phyloP scores from a whole-genome alignment of 768 basidiomycete species.

The Leccinum obscurum region DNA sequence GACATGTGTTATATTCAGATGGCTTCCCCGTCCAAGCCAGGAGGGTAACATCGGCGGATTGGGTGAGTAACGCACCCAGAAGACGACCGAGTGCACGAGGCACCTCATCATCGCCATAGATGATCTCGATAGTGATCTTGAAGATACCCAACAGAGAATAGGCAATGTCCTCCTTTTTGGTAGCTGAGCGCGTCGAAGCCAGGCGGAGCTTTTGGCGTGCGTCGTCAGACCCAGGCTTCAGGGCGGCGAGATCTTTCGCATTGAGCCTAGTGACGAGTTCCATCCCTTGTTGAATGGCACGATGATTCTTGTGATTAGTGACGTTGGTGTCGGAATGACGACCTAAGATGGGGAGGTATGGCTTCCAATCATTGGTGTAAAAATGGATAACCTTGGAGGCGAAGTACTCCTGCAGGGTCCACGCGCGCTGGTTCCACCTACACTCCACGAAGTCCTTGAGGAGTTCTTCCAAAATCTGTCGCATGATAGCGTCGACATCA shows the following conservation, averaged over 20 bases:
- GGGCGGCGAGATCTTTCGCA: slow-evolving; percentile 7
- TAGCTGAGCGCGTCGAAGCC: slow-evolving; percentile 24
- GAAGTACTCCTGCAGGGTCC: slow-evolving; percentile 26
- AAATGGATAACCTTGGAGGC: slow-evolving; percentile 26
- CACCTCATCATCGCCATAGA: slow-evolving; percentile 26
- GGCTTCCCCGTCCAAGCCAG: slow-evolving; percentile 22
- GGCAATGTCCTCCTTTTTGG: slow-evolving; percentile 25
- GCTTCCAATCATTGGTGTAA: slow-evolving; percentile 24
- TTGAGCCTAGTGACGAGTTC: slow-evolving; percentile 13
- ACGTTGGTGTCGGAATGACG: neutral
- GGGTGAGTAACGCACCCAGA: slow-evolving; percentile 15
- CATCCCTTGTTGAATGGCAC: slow-evolving; percentile 23
- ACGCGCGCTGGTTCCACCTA: slow-evolving; percentile 28
- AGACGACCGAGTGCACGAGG: slow-evolving; percentile 26
- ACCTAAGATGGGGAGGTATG: slow-evolving; percentile 14
- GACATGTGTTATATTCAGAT: slow-evolving; percentile 26
- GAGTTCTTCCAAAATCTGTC: too few relatives aligned
- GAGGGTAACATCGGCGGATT: slow-evolving; percentile 15
- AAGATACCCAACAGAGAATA: slow-evolving; percentile 31
- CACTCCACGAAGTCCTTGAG: too few relatives aligned
- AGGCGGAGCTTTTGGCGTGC: slow-evolving; percentile 21
- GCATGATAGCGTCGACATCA: too few relatives aligned
- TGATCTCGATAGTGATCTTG: slow-evolving; percentile 16
- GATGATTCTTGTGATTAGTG: slow-evolving; percentile 22
- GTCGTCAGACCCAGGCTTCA: slow-evolving; percentile 16